Conservation (phyloP, 768 basidiomycete genomes). For the Porphyrellus cyaneotinctus region DNA sequence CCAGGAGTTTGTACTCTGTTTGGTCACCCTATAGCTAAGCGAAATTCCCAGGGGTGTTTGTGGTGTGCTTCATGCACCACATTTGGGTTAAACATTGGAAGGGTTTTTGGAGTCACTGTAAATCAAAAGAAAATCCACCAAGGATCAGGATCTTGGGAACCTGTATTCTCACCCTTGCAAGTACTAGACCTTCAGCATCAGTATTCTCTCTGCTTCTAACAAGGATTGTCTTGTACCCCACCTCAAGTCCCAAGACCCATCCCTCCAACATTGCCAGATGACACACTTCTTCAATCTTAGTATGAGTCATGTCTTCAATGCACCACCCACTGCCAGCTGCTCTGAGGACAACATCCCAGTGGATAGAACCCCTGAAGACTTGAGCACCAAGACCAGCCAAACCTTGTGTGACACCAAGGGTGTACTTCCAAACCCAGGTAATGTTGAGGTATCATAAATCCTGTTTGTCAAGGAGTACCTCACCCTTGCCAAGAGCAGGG, state of each 20-base stretch:
- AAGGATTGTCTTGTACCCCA: constrained; percentile 82
- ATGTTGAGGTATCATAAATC: constrained; percentile 71
- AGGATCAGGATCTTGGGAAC: constrained; percentile 88
- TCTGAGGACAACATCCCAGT: constrained; percentile 85
- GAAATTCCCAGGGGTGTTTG: too few species aligned
- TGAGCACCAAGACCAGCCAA: constrained; percentile 43
- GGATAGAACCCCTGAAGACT: constrained; percentile 73
- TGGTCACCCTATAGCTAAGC: too few species aligned
- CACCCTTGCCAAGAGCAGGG: constrained; percentile 49
- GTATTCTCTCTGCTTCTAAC: constrained; percentile 41
- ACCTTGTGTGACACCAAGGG: constrained; percentile 77
- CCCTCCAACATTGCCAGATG: constrained; percentile 80
- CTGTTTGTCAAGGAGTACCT: constrained; percentile 78
- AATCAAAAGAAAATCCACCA: constrained; percentile 54
- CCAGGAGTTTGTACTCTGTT: too few species aligned
- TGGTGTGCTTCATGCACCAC: too few species aligned
- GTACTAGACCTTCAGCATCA: constrained; percentile 50
- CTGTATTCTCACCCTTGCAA: constrained; percentile 81
- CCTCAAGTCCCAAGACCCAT: constrained; percentile 75
- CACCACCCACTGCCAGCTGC: constrained; percentile 46
- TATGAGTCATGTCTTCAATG: constrained; percentile 50
- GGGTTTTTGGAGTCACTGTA: too few species aligned
- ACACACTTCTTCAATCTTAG: constrained; percentile 79
- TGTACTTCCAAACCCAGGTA: constrained; percentile 57
- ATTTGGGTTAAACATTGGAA: too few species aligned